These are phyloP conservation scores for Aspergillus tubingensis DNA, from an alignment of 2,329 filamentous ascomycete genomes.

Conservation along the genomic window DNA sequence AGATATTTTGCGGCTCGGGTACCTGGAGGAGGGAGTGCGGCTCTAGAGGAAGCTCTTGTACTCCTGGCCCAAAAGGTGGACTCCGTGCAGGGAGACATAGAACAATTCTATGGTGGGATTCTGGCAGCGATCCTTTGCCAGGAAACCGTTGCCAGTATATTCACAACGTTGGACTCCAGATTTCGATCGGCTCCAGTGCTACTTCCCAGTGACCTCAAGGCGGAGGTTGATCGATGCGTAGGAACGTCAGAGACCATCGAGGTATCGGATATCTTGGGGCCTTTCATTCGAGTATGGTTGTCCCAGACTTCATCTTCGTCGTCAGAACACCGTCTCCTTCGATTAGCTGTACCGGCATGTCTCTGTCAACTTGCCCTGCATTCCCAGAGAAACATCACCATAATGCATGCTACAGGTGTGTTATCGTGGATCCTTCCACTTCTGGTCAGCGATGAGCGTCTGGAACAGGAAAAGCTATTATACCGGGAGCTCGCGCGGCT, in stretches of 20 bases:
- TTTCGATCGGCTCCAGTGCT: conserved; percentile 19
- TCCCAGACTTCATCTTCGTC: conserved; percentile 59
- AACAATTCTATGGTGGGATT: conserved; percentile 81
- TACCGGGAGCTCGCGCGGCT: conserved; percentile 67
- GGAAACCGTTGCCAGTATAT: conserved; percentile 70
- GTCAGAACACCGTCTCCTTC: conserved; percentile 32
- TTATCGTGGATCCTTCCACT: conserved; percentile 66
- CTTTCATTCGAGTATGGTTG: conserved; percentile 53
- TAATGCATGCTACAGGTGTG: conserved; percentile 71
- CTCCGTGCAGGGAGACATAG: conserved; percentile 55
- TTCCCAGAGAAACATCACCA: conserved; percentile 69
- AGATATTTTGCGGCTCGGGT: conserved; percentile 80
- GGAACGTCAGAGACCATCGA: conserved; percentile 47
- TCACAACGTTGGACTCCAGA: conserved; percentile 46
- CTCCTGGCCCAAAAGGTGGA: conserved; percentile 63
- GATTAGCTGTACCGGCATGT: conserved; percentile 65
- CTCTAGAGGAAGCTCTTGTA: conserved; percentile 69
- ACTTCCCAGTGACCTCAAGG: conserved; percentile 27
- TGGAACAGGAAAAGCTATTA: conserved; percentile 57
- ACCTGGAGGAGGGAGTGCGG: conserved; percentile 75
- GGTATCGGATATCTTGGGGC: conserved; percentile 42
- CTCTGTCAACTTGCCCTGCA: conserved; percentile 59
- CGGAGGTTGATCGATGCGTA: conserved; percentile 39
- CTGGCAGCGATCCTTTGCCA: conserved; percentile 80
- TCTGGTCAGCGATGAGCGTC: conserved; percentile 60